These are phyloP conservation scores for Aureobasidium sp. DNA, from an alignment of 2,329 filamentous ascomycete species.

Conservation along the genomic window DNA sequence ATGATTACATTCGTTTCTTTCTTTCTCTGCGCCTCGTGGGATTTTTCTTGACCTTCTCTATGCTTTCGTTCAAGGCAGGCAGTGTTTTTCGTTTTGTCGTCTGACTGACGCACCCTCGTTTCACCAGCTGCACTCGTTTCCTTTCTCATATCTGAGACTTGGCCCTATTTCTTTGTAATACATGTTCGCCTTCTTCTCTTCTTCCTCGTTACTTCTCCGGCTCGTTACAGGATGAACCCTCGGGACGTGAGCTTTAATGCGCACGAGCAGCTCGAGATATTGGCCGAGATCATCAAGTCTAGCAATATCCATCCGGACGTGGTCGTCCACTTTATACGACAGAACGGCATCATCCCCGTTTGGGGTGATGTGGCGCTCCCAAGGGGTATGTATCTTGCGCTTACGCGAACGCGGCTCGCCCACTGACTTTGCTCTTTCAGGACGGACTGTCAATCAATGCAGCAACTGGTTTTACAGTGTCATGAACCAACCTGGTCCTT, in stretches of 20 bases:
- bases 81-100: conserved; percentile 10
- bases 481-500: conserved; percentile 7
- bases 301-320: conserved; percentile 37
- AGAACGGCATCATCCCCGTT: conserved; percentile 37
- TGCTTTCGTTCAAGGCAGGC: conserved; percentile 13
- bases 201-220: conserved; percentile 10
- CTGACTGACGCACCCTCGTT: conserved; percentile 15
- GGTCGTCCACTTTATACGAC: conserved; percentile 39
- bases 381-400: conserved; percentile 34
- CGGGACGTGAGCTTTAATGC: conserved; percentile 10
- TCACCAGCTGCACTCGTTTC: conserved; percentile 15
- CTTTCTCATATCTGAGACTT: conserved; percentile 13
- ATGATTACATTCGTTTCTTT: background rate
- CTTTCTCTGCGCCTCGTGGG: background rate
- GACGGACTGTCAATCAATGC: conserved; percentile 30
- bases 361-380: conserved; percentile 47
- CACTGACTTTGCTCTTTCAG: conserved; percentile 21
- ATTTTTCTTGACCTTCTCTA: conserved; percentile 3
- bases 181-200: conserved; percentile 15
- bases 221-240: conserved; percentile 14
- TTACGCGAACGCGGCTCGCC: conserved; percentile 1
- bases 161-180: conserved; percentile 13
- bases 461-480: conserved; percentile 22
- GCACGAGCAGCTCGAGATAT: conserved; percentile 32
- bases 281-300: conserved; percentile 47